A percentile compares a stretch with the other conserved stretches of the same genome.
Conservation (phyloP, 148 eudicot species). For the Suaeda aralocaspica region DNA sequence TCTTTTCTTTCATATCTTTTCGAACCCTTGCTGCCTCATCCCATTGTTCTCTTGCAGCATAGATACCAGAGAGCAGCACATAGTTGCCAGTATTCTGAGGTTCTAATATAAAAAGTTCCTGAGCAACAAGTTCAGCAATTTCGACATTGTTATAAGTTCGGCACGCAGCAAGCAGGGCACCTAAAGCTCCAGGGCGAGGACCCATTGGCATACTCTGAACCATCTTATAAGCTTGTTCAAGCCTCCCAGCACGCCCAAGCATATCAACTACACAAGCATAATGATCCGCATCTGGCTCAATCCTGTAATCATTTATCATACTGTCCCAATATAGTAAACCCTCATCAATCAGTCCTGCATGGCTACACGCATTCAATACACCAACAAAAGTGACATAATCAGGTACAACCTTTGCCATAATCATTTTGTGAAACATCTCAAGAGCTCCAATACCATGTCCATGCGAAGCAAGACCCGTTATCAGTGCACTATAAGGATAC, state of each 20-base stretch:
- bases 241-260: conserved; percentile 50
- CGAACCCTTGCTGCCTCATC: conserved; percentile 35
- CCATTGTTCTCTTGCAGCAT: conserved; percentile 46
- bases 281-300: conserved; percentile 43
- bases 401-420: conserved; percentile 29
- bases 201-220: conserved; percentile 34
- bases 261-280: conserved; percentile 45
- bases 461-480: conserved; percentile 46
- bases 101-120: conserved; percentile 36
- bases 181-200: conserved; percentile 38
- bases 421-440: conserved; percentile 31
- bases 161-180: conserved; percentile 48
- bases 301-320: conserved; percentile 37
- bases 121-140: conserved; percentile 36
- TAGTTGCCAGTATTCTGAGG: conserved; percentile 44
- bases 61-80: conserved; percentile 45
- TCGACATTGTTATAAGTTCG: conserved; percentile 36
- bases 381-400: conserved; percentile 42
- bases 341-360: conserved; percentile 41
- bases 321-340: conserved; percentile 41
- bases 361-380: conserved; percentile 40
- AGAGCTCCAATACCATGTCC: conserved; percentile 40
- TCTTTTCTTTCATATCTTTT: conserved; percentile 34
- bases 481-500: conserved; percentile 41
- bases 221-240: conserved; percentile 35